These are phyloP conservation scores for Terana coerulea DNA, from an alignment of 768 basidiomycete genomes.

Conservation along the genomic window DNA sequence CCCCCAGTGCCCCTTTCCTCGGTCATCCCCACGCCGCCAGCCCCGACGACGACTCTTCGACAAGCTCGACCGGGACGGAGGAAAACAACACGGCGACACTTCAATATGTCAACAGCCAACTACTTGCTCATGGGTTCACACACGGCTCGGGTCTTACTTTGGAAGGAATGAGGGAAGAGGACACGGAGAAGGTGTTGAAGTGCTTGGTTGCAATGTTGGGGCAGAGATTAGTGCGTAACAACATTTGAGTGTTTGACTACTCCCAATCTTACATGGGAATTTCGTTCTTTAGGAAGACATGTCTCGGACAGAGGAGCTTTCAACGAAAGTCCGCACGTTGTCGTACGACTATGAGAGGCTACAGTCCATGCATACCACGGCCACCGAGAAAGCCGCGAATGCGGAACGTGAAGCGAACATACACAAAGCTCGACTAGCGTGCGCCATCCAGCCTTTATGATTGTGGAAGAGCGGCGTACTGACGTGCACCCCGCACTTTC, in stretches of 20 bases:
- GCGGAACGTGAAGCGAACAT: conserved; percentile 78
- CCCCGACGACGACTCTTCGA: not conserved
- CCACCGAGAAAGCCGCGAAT: conserved; percentile 57
- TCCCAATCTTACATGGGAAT: not conserved
- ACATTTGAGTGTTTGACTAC: not conserved
- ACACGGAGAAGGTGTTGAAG: conserved; percentile 59
- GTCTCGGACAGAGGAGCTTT: conserved; percentile 70
- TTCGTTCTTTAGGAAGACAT: conserved; percentile 56
- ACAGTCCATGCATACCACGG: conserved; percentile 54
- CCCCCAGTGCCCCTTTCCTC: conserved; percentile 23
- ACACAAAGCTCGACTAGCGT: conserved; percentile 71
- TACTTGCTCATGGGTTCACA: conserved; percentile 78
- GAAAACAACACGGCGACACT: conserved; percentile 54
- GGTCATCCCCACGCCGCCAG: conserved; percentile 17
- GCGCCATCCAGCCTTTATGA: conserved; percentile 24
- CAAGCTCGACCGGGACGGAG: conserved; percentile 43
- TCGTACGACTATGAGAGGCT: conserved; percentile 81
- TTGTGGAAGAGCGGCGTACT: too few relatives aligned
- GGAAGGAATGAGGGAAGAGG: conserved; percentile 54
- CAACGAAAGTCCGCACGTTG: conserved; percentile 70
- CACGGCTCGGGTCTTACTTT: conserved; percentile 61
- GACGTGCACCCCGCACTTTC: not conserved
- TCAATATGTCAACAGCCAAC: conserved; percentile 78
- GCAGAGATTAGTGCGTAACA: conserved; percentile 58
- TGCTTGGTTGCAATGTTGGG: conserved; percentile 74